A percentile compares a stretch with the other conserved stretches of the same genome.
These are phyloP conservation scores for Trypanosoma conorhini DNA, from an alignment of 208 protist genomes.

Conservation along the genomic window DNA sequence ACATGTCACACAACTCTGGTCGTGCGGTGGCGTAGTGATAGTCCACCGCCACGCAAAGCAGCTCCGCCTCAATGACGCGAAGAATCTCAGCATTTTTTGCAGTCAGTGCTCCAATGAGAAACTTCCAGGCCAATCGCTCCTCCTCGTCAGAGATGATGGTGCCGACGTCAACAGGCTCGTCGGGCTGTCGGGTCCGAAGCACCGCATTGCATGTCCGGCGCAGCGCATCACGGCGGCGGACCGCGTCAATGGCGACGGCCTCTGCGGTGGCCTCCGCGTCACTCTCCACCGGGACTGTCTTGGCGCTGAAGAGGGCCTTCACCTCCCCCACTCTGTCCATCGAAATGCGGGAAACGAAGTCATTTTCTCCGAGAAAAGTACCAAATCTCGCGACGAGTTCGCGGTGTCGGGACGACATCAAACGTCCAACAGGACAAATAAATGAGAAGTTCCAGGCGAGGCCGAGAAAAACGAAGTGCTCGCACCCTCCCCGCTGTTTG, in stretches of 20 bases:
- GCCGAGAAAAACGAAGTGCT: neutral
- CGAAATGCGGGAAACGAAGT: slow-evolving; percentile 53
- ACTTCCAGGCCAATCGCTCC: slow-evolving; percentile 82
- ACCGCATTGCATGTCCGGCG: slow-evolving; percentile 36
- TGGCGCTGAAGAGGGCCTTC: slow-evolving; percentile 52
- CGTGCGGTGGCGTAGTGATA: slow-evolving; percentile 78
- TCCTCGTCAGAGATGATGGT: slow-evolving; percentile 54
- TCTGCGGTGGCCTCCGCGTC: slow-evolving; percentile 25
- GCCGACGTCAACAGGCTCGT: slow-evolving; percentile 30
- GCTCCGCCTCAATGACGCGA: slow-evolving; percentile 41
- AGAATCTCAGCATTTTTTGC: slow-evolving; percentile 26
- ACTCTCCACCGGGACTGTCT: slow-evolving; percentile 28
- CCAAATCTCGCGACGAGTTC: slow-evolving; percentile 51
- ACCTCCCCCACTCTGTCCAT: slow-evolving; percentile 48
- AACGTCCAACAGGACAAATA: slow-evolving; percentile 3
- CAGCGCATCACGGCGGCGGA: slow-evolving; percentile 41
- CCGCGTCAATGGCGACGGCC: slow-evolving; percentile 7
- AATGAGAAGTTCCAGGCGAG: neutral
- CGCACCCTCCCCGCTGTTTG: neutral
- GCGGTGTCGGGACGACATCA: slow-evolving; percentile 63
- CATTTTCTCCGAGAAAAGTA: slow-evolving; percentile 37
- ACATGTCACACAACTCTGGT: slow-evolving; percentile 90
- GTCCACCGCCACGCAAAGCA: slow-evolving; percentile 54
- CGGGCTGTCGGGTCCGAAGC: neutral
- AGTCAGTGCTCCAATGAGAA: slow-evolving; percentile 47